phyloP scores from a whole-genome alignment of 305 asterid species.

The Ruellia speciosa region DNA sequence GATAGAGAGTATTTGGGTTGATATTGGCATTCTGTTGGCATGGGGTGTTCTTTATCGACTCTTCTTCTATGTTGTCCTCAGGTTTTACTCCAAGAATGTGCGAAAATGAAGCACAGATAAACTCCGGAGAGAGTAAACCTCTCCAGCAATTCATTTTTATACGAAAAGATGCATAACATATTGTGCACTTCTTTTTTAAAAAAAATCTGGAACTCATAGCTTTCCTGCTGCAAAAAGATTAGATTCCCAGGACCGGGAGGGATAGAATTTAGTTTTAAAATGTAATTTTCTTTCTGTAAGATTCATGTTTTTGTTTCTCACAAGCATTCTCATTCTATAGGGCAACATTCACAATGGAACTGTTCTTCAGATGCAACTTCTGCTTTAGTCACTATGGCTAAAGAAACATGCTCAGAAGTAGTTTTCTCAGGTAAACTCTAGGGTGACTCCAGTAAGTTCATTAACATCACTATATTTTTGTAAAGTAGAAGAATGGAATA shows the following conservation, averaged over 20 bases:
- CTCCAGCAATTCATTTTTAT: background rate
- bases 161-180: background rate
- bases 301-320: background rate
- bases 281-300: background rate
- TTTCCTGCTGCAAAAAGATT: no score
- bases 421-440: constrained; percentile 35
- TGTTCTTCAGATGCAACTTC: background rate
- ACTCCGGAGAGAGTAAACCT: background rate
- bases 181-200: background rate
- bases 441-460: background rate
- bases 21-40: constrained; percentile 61
- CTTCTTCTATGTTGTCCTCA: constrained; percentile 64
- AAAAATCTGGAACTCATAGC: no score
- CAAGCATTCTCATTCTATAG: background rate
- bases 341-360: background rate
- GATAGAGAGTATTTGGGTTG: constrained; percentile 54
- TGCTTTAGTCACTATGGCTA: background rate
- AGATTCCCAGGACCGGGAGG: background rate
- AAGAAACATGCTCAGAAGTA: constrained; percentile 29
- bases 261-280: background rate
- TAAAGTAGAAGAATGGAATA: background rate
- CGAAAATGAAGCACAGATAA: constrained; percentile 38
- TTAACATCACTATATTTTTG: background rate
- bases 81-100: constrained; percentile 77
- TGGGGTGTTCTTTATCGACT: constrained; percentile 80